Conservation (phyloP, 1,139 yeast genomes). For the Pneumocystis canis region DNA sequence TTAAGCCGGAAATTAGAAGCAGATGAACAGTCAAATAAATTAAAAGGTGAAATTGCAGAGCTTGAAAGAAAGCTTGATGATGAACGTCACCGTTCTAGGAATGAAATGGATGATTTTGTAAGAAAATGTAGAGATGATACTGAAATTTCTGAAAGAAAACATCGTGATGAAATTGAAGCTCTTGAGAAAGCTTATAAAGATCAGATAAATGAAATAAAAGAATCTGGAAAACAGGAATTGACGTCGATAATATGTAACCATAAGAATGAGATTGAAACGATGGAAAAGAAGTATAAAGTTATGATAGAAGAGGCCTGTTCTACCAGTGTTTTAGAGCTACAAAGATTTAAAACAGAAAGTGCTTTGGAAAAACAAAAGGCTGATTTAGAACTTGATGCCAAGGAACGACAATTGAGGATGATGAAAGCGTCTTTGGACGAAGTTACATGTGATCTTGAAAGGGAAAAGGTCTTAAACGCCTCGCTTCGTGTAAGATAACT, state of each 20-base stretch:
- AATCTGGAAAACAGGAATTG: slow-evolving; percentile 9
- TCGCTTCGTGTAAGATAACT: slow-evolving; percentile 27
- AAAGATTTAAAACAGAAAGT: slow-evolving; percentile 20
- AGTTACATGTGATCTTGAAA: slow-evolving; percentile 19
- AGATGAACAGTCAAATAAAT: not conserved
- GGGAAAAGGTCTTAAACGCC: slow-evolving; percentile 21
- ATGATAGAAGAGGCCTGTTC: slow-evolving; percentile 9
- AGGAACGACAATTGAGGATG: slow-evolving; percentile 22
- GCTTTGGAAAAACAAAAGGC: slow-evolving; percentile 29
- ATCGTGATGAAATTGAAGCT: not conserved
- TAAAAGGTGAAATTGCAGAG: not conserved
- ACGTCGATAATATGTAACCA: slow-evolving; percentile 5
- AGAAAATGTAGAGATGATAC: not conserved
- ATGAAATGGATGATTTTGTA: not conserved
- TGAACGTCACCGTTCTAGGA: not conserved
- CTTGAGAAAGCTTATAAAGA: not conserved
- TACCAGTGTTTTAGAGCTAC: not conserved
- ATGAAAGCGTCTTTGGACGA: slow-evolving; percentile 25
- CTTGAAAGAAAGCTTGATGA: not conserved
- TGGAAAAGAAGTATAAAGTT: slow-evolving; percentile 5
- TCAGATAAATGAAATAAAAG: slow-evolving; percentile 5
- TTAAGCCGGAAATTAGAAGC: not conserved
- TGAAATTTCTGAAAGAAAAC: slow-evolving; percentile 6
- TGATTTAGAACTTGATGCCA: slow-evolving; percentile 25
- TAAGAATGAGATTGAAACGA: slow-evolving; percentile 14